Conservation (phyloP, 768 basidiomycete genomes). For the Filobasidium floriforme region DNA sequence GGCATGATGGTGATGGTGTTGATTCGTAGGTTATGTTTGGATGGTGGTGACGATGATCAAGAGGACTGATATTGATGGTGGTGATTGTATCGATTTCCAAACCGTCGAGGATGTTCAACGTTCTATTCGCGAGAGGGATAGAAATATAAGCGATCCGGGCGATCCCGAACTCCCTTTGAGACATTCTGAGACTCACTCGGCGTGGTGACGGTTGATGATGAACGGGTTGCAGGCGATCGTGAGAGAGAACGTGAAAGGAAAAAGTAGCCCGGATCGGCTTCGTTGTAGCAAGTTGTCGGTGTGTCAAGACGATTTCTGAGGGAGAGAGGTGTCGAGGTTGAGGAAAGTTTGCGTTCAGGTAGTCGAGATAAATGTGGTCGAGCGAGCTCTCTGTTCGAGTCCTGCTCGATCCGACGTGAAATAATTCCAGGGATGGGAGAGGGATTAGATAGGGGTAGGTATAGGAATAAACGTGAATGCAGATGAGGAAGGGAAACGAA, state of each 20-base stretch:
- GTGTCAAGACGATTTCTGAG: no score
- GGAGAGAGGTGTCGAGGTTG: not conserved
- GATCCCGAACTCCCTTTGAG: no score
- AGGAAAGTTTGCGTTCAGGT: not conserved
- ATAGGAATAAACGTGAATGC: no score
- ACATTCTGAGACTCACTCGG: no score
- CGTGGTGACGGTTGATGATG: not conserved
- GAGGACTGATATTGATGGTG: not conserved
- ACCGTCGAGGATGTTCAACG: no score
- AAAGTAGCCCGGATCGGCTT: not conserved
- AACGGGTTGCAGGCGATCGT: constrained; percentile 10
- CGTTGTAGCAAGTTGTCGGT: not conserved
- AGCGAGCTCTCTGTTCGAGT: not conserved
- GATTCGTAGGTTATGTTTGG: constrained; percentile 3
- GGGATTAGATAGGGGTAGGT: not conserved
- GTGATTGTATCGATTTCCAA: not conserved
- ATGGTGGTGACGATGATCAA: not conserved
- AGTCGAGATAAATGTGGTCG: no score
- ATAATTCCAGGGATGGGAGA: not conserved
- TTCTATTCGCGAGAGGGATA: no score
- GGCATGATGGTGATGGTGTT: constrained; percentile 32
- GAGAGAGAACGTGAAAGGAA: constrained; percentile 13
- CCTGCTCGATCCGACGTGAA: not conserved
- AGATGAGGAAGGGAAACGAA: no score
- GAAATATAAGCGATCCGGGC: no score